A percentile compares a stretch with the other conserved stretches of the same genome.
Conservation (phyloP, 164 flowering plant species). For the Vitis amurensis region DNA sequence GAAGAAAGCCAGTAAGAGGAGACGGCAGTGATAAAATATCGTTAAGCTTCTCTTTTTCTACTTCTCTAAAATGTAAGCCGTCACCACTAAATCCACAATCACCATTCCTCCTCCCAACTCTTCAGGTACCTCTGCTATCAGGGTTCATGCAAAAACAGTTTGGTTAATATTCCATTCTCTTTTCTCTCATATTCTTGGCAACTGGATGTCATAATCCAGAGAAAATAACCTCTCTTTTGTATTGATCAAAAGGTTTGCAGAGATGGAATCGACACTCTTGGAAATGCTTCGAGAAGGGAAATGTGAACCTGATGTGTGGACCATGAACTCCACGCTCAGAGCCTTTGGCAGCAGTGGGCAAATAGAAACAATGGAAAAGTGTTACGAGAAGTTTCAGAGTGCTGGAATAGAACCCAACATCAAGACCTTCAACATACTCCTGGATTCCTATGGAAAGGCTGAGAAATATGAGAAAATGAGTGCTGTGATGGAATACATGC, state of each 20-base stretch:
- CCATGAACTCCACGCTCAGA: conserved; percentile 91
- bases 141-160: not conserved
- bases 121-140: no score
- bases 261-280: conserved; percentile 80
- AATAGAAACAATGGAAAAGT: conserved; percentile 90
- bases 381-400: conserved; percentile 88
- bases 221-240: conserved; percentile 16
- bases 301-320: conserved; percentile 92
- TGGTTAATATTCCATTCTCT: not conserved
- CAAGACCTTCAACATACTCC: conserved; percentile 88
- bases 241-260: conserved; percentile 54
- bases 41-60: no score
- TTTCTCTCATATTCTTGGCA: conserved; percentile 3
- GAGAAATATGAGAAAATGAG: conserved; percentile 79
- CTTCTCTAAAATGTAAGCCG: not conserved
- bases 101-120: no score
- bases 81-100: not conserved
- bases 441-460: conserved; percentile 89
- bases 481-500: conserved; percentile 95
- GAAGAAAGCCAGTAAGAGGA: not conserved
- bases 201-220: conserved; percentile 4
- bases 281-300: conserved; percentile 62
- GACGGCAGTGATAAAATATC: no score
- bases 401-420: conserved; percentile 83
- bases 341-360: conserved; percentile 94